Percentiles rank a stretch among this genome's conserved stretches.
Conservation (phyloP, 306 rosid genomes). For the Corylus avellana region DNA sequence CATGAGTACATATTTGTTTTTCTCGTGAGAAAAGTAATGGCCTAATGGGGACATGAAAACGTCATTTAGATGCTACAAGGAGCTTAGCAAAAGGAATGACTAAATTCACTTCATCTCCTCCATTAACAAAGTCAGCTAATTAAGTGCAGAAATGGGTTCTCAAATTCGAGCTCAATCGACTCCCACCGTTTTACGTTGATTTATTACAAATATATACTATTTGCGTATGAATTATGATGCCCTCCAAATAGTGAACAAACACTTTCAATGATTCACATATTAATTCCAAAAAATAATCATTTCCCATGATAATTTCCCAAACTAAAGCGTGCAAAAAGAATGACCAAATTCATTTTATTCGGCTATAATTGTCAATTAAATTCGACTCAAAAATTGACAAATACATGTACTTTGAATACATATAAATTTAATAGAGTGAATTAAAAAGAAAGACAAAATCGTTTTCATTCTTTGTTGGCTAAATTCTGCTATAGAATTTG, state of each 20-base stretch:
- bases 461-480: constrained; percentile 46
- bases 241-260: constrained; percentile 11
- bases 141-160: constrained; percentile 15
- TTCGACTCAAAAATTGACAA: too few relatives aligned
- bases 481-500: constrained; percentile 23
- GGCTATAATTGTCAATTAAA: too few relatives aligned
- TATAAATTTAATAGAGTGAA: too few relatives aligned
- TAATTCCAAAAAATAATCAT: constrained; percentile 13
- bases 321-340: background rate
- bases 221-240: background rate
- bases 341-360: too few relatives aligned
- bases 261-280: constrained; percentile 29
- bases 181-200: constrained; percentile 7
- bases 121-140: constrained; percentile 33
- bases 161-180: constrained; percentile 9
- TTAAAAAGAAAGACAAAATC: constrained; percentile 11
- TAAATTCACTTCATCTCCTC: constrained; percentile 37
- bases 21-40: background rate
- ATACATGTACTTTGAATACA: too few relatives aligned
- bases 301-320: constrained; percentile 32
- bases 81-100: constrained; percentile 20
- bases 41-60: background rate
- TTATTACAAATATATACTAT: background rate
- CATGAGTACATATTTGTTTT: background rate
- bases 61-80: constrained; percentile 12